Conservation (phyloP, 495 filamentous ascomycete genomes). For the Thermochaetoides thermophila region DNA sequence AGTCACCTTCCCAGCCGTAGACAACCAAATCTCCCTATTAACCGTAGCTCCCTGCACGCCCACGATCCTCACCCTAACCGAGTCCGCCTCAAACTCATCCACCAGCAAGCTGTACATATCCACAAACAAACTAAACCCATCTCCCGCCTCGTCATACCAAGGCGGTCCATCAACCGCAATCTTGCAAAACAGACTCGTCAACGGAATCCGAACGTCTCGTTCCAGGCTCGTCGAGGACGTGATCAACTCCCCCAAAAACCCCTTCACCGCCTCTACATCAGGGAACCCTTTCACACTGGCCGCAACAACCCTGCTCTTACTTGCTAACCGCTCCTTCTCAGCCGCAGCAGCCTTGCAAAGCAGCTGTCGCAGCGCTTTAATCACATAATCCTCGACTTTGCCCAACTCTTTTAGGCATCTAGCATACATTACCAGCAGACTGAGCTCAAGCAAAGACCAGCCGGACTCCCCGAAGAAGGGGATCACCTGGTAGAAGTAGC, state of each 20-base stretch:
- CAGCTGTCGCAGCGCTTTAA: constrained; percentile 54
- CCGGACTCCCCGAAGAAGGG: constrained; percentile 67
- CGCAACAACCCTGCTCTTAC: constrained; percentile 18
- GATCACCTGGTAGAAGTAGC: constrained; percentile 66
- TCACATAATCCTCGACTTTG: constrained; percentile 65
- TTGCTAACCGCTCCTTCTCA: constrained; percentile 32
- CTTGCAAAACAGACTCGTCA: constrained; percentile 59
- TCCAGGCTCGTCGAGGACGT: constrained; percentile 44
- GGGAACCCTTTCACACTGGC: constrained; percentile 24
- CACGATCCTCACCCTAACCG: constrained; percentile 50
- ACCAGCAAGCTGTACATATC: constrained; percentile 57
- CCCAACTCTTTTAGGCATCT: constrained; percentile 66
- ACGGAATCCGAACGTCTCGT: constrained; percentile 48
- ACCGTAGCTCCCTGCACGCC: constrained; percentile 31
- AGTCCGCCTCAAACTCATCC: constrained; percentile 51
- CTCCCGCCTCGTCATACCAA: constrained; percentile 51
- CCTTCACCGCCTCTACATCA: constrained; percentile 38
- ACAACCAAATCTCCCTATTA: constrained; percentile 51
- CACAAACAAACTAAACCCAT: constrained; percentile 64
- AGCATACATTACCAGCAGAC: constrained; percentile 74
- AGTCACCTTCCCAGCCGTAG: constrained; percentile 25
- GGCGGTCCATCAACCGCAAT: constrained; percentile 55
- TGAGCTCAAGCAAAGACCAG: constrained; percentile 68
- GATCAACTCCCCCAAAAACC: constrained; percentile 53
- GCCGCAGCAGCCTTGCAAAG: constrained; percentile 55